Evolutionary conservation across 441 rosid species (phyloP).

Genomic region (Eutrema salsugineum): DNA sequence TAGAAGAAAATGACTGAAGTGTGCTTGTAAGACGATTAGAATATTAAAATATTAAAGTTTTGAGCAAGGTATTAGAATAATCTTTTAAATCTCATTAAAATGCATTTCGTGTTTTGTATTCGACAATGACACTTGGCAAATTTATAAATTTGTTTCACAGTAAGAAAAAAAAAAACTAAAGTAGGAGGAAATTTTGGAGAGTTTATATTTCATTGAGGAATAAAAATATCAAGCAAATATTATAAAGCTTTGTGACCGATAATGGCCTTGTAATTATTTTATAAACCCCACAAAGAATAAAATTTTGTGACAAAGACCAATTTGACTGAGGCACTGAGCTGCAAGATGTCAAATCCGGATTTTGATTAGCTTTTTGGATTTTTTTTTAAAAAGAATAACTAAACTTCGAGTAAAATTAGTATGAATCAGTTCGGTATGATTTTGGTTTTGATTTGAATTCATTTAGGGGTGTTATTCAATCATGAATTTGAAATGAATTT

Average conservation of each 20-base stretch:
- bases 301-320: not conserved
- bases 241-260: not conserved
- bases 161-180: not conserved
- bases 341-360: not conserved
- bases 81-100: not conserved
- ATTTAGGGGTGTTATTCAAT: no score
- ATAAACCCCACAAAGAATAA: no score
- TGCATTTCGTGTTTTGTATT: not conserved
- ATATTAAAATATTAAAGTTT: constrained; percentile 8
- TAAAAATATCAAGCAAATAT: not conserved
- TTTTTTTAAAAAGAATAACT: not conserved
- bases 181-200: not conserved
- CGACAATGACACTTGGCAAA: constrained; percentile 1
- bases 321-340: not conserved
- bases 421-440: not conserved
- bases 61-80: constrained; percentile 31
- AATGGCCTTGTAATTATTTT: not conserved
- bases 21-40: not conserved
- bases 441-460: not conserved
- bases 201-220: not conserved
- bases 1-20: no score
- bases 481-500: no score
- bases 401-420: not conserved
- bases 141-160: not conserved
- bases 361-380: not conserved